Conservation (phyloP, 1,139 yeast genomes). For the Magnusiomyces paraingens region DNA sequence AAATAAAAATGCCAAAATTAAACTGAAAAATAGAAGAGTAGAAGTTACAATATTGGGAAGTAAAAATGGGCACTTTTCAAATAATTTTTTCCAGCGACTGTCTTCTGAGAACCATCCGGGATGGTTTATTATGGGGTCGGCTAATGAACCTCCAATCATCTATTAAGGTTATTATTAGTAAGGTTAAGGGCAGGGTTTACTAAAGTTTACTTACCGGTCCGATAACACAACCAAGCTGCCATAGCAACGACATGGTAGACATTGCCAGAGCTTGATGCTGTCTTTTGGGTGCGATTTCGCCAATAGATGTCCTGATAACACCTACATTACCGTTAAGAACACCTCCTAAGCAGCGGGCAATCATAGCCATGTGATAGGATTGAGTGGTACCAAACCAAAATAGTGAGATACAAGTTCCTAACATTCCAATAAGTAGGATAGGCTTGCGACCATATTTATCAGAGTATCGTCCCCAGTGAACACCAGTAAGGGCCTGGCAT, state of each 20-base stretch:
- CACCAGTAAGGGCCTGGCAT: constrained; percentile 48
- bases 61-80: constrained; percentile 49
- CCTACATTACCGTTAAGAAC: constrained; percentile 57
- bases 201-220: constrained; percentile 39
- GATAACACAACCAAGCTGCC: constrained; percentile 50
- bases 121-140: constrained; percentile 33
- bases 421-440: constrained; percentile 45
- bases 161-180: constrained; percentile 5
- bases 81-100: constrained; percentile 25
- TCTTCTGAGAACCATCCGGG: constrained; percentile 26
- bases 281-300: constrained; percentile 51
- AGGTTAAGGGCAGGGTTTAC: constrained; percentile 8
- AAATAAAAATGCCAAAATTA: constrained; percentile 43
- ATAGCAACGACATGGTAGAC: constrained; percentile 52
- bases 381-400: constrained; percentile 48
- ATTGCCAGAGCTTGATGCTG: constrained; percentile 58
- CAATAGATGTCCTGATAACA: constrained; percentile 53
- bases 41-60: constrained; percentile 54
- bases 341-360: constrained; percentile 49
- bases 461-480: constrained; percentile 53
- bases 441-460: constrained; percentile 55
- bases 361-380: constrained; percentile 45
- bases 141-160: constrained; percentile 44
- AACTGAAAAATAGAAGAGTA: constrained; percentile 30
- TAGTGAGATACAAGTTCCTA: constrained; percentile 45